Evolutionary conservation across 2,329 filamentous ascomycete species (phyloP).

Genomic region (Periconia sp.): DNA sequence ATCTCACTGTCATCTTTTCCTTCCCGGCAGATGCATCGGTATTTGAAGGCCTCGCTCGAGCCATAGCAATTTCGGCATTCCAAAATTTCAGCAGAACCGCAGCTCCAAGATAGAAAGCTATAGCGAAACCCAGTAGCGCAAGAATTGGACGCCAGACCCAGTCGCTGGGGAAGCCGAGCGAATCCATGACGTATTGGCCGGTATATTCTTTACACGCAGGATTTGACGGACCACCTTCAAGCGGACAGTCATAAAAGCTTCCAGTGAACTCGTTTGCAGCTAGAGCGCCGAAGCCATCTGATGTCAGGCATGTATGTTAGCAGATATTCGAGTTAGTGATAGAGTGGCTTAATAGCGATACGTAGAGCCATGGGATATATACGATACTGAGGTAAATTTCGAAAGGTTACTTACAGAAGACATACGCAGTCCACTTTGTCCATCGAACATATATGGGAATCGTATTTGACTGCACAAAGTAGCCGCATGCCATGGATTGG

Average conservation of each 20-base stretch:
- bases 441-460: constrained; percentile 81
- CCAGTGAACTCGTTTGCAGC: constrained; percentile 75
- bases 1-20: constrained; percentile 67
- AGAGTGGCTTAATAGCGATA: too few species aligned
- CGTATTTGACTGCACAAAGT: constrained; percentile 75
- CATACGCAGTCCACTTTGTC: constrained; percentile 72
- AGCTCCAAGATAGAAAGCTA: constrained; percentile 68
- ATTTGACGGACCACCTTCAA: constrained; percentile 65
- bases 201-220: constrained; percentile 72
- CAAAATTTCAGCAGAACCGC: constrained; percentile 68
- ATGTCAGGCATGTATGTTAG: too few species aligned
- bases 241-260: constrained; percentile 75
- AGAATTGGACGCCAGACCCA: constrained; percentile 74
- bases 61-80: constrained; percentile 72
- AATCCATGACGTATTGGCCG: constrained; percentile 71
- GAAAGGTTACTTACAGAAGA: too few species aligned
- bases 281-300: constrained; percentile 74
- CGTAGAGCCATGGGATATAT: too few species aligned
- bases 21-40: constrained; percentile 72
- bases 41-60: constrained; percentile 60
- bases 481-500: constrained; percentile 77
- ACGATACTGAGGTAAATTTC: not conserved
- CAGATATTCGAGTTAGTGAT: not conserved
- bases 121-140: constrained; percentile 64
- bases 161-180: constrained; percentile 69